Conservation (phyloP, 208 protist species). For the Trypanosoma grayi region DNA sequence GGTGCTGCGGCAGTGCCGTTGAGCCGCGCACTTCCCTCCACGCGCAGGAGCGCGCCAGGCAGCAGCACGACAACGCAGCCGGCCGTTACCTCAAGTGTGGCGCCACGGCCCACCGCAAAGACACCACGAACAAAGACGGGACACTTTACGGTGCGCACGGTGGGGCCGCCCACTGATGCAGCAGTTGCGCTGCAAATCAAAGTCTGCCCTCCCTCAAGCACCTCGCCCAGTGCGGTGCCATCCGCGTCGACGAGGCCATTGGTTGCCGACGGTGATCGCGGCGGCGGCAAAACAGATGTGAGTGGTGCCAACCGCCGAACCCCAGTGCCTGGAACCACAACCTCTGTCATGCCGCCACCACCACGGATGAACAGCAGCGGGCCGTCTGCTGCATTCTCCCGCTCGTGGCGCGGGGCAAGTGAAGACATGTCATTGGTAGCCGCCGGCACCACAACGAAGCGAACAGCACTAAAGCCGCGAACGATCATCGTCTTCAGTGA, state of each 20-base stretch:
- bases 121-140: constrained; percentile 17
- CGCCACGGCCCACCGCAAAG: neutral
- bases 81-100: constrained; percentile 14
- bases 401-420: neutral
- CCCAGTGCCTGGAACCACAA: neutral
- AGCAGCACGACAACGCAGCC: constrained; percentile 21
- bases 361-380: constrained; percentile 7
- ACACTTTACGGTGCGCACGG: neutral
- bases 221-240: neutral
- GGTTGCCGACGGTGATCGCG: neutral
- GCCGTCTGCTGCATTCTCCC: neutral
- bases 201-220: neutral
- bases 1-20: constrained; percentile 12
- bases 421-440: neutral
- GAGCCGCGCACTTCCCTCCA: constrained; percentile 12
- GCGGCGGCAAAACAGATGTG: constrained; percentile 4
- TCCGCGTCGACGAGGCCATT: constrained; percentile 4
- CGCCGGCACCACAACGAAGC: neutral
- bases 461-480: constrained; percentile 25
- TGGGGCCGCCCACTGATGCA: neutral
- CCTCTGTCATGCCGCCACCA: neutral
- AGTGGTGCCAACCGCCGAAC: neutral
- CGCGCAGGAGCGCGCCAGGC: neutral
- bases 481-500: constrained; percentile 14
- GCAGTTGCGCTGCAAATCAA: neutral